Evolutionary conservation across 371 early-diverging fungal genomes (phyloP).

Genomic region (Syncephalastrum contaminatum): DNA sequence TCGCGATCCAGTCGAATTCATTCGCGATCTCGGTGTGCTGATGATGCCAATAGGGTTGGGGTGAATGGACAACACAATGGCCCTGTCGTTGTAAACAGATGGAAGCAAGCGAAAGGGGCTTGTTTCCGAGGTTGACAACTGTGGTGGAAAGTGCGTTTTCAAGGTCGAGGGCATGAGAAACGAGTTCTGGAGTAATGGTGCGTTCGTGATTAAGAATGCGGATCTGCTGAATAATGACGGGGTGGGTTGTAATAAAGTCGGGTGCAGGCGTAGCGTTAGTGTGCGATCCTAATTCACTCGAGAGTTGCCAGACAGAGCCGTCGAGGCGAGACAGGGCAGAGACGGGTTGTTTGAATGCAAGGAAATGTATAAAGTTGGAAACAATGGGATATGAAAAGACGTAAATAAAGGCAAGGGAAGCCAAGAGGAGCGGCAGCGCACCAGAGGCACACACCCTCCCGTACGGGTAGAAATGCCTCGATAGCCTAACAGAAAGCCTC

Average conservation of each 20-base stretch:
- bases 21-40: constrained; percentile 5
- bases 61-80: constrained; percentile 58
- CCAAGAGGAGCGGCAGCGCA: too few species aligned
- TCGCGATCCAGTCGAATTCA: constrained; percentile 34
- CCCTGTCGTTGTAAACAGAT: constrained; percentile 23
- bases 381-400: too few species aligned
- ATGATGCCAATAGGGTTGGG: constrained; percentile 49
- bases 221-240: constrained; percentile 35
- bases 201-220: constrained; percentile 19
- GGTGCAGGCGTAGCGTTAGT: constrained; percentile 1
- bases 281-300: constrained; percentile 13
- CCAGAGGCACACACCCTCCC: too few species aligned
- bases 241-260: constrained; percentile 17
- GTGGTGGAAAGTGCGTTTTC: constrained; percentile 22
- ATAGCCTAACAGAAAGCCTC: too few species aligned
- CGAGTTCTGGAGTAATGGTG: constrained; percentile 17
- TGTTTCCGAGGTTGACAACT: constrained; percentile 20
- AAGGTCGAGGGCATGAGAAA: constrained; percentile 16
- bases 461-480: too few species aligned
- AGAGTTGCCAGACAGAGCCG: constrained; percentile 18
- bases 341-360: background rate
- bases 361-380: background rate
- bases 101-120: constrained; percentile 18
- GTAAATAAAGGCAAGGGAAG: too few species aligned
- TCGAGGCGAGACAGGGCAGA: background rate